Evolutionary conservation across 164 flowering plant species (phyloP), one percentile per base, ranked within the genome.

Genomic region (Pachysandra terminalis): DNA sequence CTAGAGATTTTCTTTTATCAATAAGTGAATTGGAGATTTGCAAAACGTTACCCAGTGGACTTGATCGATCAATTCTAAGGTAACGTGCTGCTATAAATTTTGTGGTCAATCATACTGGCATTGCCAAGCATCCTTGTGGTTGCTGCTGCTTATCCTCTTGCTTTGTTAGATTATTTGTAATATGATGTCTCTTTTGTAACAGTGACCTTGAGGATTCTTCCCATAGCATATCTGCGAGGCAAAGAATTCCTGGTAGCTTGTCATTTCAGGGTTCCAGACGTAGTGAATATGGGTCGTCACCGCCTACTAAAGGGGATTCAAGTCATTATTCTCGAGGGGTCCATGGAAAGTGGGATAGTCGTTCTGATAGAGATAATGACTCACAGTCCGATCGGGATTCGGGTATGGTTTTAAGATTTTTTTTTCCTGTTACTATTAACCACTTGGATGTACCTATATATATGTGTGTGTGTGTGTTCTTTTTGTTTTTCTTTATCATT

Each of bases 281-380:
- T 51, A 76, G 77, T 75, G 97, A 91, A 19, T 83, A 87, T 79
- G 78, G 97, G 40, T 84, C 96, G 37, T 88, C 97, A 22, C 91
- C 97, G 62, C 94, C 91, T 25, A 80, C 81, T 66, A 81, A 85
- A 78, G 93, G 85, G 54, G 96, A 90, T 69, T 59, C 73, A 21
- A 73, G 78, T 78, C 80, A 63, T 70, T 81, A 71, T 73, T 77
- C 89, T 58, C 86, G 90, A 52, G 93, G 87, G 66, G 74, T 51
- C 54, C 78, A 81, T 68, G 95, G 93, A 76, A 88, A 80, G 75
- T 92, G 99, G 99, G 99, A 92, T 9, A 80, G 72, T 67, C 91
- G 87, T 32, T 77, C 86, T 77, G 97, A 91, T 57, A 87, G 71
- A 67, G 96, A 88, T 64, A 78, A 75, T 69, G 98, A 91, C 60